phyloP scores from a whole-genome alignment of 2,329 filamentous ascomycete genomes.

The Akanthomyces muscarius region DNA sequence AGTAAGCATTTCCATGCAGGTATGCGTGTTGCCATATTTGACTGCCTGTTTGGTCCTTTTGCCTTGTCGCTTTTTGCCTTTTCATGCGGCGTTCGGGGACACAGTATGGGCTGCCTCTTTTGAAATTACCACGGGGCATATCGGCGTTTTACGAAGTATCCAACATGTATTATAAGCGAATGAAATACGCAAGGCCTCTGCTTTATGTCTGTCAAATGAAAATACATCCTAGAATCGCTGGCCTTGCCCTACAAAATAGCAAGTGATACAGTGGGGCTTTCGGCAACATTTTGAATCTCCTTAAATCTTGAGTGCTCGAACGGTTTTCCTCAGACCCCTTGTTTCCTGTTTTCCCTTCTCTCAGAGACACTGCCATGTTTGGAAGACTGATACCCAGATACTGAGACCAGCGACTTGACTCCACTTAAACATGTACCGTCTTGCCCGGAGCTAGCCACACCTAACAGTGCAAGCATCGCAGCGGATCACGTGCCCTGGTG shows the following conservation, averaged over 20 bases:
- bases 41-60: background rate
- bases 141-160: background rate
- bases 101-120: background rate
- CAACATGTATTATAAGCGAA: background rate
- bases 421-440: too few relatives aligned
- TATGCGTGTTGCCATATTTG: background rate
- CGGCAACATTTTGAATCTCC: too few relatives aligned
- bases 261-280: too few relatives aligned
- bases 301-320: too few relatives aligned
- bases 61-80: background rate
- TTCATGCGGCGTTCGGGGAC: background rate
- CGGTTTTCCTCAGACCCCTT: too few relatives aligned
- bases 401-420: too few relatives aligned
- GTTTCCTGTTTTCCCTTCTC: too few relatives aligned
- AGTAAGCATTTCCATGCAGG: background rate
- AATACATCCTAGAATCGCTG: too few relatives aligned
- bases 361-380: too few relatives aligned
- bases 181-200: background rate
- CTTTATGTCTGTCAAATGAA: background rate
- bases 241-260: too few relatives aligned
- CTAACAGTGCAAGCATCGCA: background rate
- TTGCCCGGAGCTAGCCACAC: background rate
- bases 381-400: too few relatives aligned
- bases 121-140: background rate
- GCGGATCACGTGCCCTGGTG: slow-evolving; percentile 18